Percentiles rank a stretch among this genome's conserved stretches.
Conservation (phyloP, 1,139 yeast genomes). For the Saccharomycopsis crataegensis region DNA sequence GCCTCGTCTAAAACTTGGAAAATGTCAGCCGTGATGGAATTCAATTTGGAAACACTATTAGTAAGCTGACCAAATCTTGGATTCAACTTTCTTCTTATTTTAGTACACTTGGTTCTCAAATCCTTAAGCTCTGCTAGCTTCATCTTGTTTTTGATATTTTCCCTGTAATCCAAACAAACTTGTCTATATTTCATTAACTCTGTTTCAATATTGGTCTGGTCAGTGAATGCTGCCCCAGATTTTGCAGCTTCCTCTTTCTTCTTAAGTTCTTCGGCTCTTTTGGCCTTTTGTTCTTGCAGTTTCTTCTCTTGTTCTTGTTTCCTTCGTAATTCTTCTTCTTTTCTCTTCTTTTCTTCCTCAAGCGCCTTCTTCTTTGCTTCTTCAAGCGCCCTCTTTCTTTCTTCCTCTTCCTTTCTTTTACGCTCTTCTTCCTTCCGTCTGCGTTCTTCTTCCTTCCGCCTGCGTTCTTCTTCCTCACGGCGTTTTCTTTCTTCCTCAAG, state of each 20-base stretch:
- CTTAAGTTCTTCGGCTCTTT: constrained; percentile 17
- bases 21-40: constrained; percentile 34
- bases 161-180: constrained; percentile 8
- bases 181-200: constrained; percentile 10
- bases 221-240: constrained; percentile 14
- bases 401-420: constrained; percentile 23
- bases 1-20: constrained; percentile 28
- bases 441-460: constrained; percentile 20
- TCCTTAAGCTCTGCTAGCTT: constrained; percentile 40
- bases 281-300: too few relatives aligned
- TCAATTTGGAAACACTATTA: constrained; percentile 54
- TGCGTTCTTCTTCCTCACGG: constrained; percentile 15
- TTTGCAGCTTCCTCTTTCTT: constrained; percentile 12
- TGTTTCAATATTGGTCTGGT: constrained; percentile 19
- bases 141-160: constrained; percentile 32
- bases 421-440: constrained; percentile 23
- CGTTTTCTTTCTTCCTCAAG: not conserved
- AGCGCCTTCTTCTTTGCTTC: constrained; percentile 20
- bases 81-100: constrained; percentile 64
- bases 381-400: constrained; percentile 21
- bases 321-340: constrained; percentile 15
- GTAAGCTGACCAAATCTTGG: constrained; percentile 92
- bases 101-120: constrained; percentile 33
- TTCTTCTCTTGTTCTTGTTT: constrained; percentile 2
- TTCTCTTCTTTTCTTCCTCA: constrained; percentile 15